Evolutionary conservation across 2,329 filamentous ascomycete species (phyloP), one percentile per base, ranked within the genome.

Genomic region (Aspergillus quadricinctus): DNA sequence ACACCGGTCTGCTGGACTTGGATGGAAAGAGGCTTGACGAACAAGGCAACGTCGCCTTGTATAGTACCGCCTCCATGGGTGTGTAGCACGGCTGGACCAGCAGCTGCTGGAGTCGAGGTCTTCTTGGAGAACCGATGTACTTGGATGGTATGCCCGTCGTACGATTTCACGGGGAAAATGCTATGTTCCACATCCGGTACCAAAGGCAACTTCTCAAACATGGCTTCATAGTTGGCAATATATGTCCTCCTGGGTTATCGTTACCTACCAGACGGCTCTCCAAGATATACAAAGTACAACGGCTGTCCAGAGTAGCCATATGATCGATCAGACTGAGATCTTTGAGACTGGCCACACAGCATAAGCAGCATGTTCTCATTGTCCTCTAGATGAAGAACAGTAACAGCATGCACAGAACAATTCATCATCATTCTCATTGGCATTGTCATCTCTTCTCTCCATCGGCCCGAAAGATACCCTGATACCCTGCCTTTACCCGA

Each of bases 21-120:
- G 9, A 49, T 29, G 3, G 54, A 45, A 23, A 66, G 52, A n/a
- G 23, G 46, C 8, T 56, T 55, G 14, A 23, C 51, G 49, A 62
- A 64, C 19, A 59, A 43, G 0, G 43, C 29, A n/a, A 63, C 61
- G 19, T 55, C 50, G 9, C 63, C 63, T 7, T 59, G 41, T 49
- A 69, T 63, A 52, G 57, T 66, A 4, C 67, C 68, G 17, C 67
- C 67, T 28, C 64, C 67, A 45, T 71, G 68, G 19, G 56, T 48
- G 43, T 66, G 64, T 4, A 69, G 50, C n/a, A 69, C 52, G 2
- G 64, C 59, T 5, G 61, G 56, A 2, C 54, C 58, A 14, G 53
- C 56, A 3, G 51, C 51, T 4, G 49, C 50, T n/a, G 40, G 48
- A 10, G 52, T 43, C 17, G 45, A 28, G 11, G 19, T 48, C 35